These are phyloP conservation scores for Tympanopsis confertula DNA, from an alignment of 2,329 filamentous ascomycete genomes.

Conservation along the genomic window DNA sequence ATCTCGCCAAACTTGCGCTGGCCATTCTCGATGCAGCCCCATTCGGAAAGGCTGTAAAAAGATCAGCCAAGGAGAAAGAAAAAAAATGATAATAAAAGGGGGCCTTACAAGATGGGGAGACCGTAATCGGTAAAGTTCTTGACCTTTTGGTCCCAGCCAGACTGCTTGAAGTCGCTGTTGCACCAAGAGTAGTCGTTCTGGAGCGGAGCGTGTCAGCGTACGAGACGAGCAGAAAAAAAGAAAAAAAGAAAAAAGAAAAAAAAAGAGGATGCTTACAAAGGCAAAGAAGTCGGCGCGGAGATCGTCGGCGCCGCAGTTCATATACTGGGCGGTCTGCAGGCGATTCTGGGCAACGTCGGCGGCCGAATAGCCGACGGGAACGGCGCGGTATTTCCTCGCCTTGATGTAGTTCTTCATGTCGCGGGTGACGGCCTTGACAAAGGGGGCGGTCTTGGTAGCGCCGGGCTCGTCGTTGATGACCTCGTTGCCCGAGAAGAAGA, in stretches of 20 bases:
- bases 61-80: conserved; percentile 31
- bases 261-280: too few species aligned
- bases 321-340: conserved; percentile 57
- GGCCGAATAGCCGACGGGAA: conserved; percentile 47
- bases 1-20: conserved; percentile 50
- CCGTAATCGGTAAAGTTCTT: conserved; percentile 53
- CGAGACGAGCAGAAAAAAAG: background rate
- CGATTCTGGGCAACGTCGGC: conserved; percentile 61
- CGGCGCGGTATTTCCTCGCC: conserved; percentile 29
- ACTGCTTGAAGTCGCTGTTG: conserved; percentile 42
- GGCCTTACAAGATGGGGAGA: conserved; percentile 38
- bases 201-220: too few species aligned
- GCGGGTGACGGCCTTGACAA: conserved; percentile 46
- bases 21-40: conserved; percentile 44
- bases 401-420: conserved; percentile 42
- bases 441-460: conserved; percentile 37
- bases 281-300: conserved; percentile 57
- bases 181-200: conserved; percentile 57
- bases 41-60: conserved; percentile 45
- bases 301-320: conserved; percentile 61
- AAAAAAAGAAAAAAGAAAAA: background rate
- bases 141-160: conserved; percentile 60
- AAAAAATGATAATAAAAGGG: conserved; percentile 1
- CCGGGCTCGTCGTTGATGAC: conserved; percentile 38
- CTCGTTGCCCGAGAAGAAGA: conserved; percentile 51